Percentiles rank a stretch among this genome's conserved stretches.
Conservation (phyloP, 2,329 filamentous ascomycete species). For the Gaeumannomyces tritici region DNA sequence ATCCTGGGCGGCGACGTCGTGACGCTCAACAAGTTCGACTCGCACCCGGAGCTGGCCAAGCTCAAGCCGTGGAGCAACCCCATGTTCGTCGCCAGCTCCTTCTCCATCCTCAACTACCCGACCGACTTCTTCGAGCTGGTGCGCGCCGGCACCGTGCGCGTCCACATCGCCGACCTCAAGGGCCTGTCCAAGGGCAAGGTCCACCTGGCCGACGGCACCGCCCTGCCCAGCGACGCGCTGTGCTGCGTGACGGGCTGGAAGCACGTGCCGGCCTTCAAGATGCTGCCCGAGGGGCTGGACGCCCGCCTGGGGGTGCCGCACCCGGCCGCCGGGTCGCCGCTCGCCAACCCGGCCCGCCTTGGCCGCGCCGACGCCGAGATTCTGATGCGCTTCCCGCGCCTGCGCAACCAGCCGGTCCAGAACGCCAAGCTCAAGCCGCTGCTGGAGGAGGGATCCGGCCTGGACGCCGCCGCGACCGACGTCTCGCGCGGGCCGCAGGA, state of each 20-base stretch:
- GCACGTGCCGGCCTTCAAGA: slow-evolving; percentile 39
- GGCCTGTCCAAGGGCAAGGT: slow-evolving; percentile 34
- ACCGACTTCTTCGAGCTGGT: slow-evolving; percentile 49
- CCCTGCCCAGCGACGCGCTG: slow-evolving; percentile 38
- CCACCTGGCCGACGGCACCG: slow-evolving; percentile 37
- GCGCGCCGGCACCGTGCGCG: slow-evolving; percentile 35
- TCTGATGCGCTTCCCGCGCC: slow-evolving; percentile 38
- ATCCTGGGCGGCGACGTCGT: slow-evolving; percentile 47
- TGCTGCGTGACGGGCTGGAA: slow-evolving; percentile 53
- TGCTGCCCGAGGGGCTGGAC: slow-evolving; percentile 35
- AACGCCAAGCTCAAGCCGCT: slow-evolving; percentile 35
- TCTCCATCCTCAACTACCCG: slow-evolving; percentile 52
- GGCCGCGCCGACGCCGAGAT: slow-evolving; percentile 42
- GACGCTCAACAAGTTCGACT: slow-evolving; percentile 41
- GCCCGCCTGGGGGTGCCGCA: slow-evolving; percentile 40
- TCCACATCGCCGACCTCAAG: slow-evolving; percentile 43
- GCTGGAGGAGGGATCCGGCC: slow-evolving; percentile 11
- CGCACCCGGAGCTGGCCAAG: slow-evolving; percentile 40
- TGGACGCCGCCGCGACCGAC: slow-evolving; percentile 19
- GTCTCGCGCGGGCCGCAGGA: slow-evolving; percentile 11
- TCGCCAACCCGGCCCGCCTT: slow-evolving; percentile 28
- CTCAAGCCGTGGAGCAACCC: slow-evolving; percentile 41
- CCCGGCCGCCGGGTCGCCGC: slow-evolving; percentile 6
- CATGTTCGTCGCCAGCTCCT: slow-evolving; percentile 42
- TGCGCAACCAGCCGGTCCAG: slow-evolving; percentile 39